phyloP scores from a whole-genome alignment of 192 early-diverging fungal genomes.

The Coemansia sp. region DNA sequence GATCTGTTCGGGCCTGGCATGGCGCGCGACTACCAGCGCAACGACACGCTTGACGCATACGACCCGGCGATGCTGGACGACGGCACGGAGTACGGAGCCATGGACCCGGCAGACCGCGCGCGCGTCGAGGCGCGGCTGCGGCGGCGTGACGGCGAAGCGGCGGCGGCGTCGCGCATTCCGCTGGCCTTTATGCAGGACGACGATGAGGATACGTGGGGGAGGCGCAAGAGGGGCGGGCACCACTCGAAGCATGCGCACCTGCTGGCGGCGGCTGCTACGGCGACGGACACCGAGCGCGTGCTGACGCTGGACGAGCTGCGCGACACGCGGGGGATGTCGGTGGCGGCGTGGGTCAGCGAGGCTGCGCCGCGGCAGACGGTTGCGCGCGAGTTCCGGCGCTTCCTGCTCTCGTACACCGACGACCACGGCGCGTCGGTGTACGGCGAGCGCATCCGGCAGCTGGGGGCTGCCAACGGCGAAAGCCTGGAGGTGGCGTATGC shows the following conservation, averaged over 20 bases:
- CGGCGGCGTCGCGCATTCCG: constrained; percentile 69
- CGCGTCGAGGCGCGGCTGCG: constrained; percentile 77
- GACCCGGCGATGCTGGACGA: constrained; percentile 87
- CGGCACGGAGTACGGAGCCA: constrained; percentile 63
- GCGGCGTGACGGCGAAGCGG: constrained; percentile 78
- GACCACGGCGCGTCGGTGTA: constrained; percentile 89
- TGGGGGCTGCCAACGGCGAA: constrained; percentile 87
- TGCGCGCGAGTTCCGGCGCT: constrained; percentile 83
- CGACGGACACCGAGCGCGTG: constrained; percentile 67
- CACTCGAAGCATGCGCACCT: constrained; percentile 51
- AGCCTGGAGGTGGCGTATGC: constrained; percentile 85
- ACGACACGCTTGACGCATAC: constrained; percentile 73
- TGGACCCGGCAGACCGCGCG: constrained; percentile 73
- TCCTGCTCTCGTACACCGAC: constrained; percentile 84
- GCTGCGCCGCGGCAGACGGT: constrained; percentile 83
- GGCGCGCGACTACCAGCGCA: constrained; percentile 83
- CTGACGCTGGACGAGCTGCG: constrained; percentile 76
- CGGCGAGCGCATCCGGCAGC: constrained; percentile 83
- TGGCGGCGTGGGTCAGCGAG: constrained; percentile 85
- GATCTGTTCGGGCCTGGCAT: constrained; percentile 88
- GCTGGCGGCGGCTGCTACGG: constrained; percentile 58
- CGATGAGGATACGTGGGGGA: constrained; percentile 58
- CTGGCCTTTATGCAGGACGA: constrained; percentile 87
- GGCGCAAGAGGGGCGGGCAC: constrained; percentile 19
- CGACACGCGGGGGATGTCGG: constrained; percentile 79